Evolutionary conservation across 306 rosid genomes (phyloP), one percentile per base, ranked within the genome.

Genomic region (Cicer bijugum): DNA sequence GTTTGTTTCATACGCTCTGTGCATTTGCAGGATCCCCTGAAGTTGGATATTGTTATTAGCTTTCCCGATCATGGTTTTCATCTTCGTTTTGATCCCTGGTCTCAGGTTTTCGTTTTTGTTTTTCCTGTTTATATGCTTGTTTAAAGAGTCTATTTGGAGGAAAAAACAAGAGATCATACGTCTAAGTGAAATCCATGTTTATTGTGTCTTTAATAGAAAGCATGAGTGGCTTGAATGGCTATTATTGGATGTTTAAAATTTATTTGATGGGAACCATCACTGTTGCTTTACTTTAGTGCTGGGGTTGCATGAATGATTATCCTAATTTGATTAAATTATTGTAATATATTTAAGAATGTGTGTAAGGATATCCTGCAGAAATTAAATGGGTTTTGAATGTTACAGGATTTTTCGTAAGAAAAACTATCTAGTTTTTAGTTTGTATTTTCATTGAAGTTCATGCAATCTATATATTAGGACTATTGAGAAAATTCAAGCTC

Each of bases 31-130:
- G 99, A 95, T 55, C 99, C 99, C 0, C 82, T 95, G 4, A 88
- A 87, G 84, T 73, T 91, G 79, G 99, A 95, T 75, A 81, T 89
- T 61, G 99, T 95, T 71, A 90, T 95, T 81, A 90, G 96, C 86
- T 95, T 95, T 79, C 99, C 99, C 0, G 99, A 95, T 78, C 99
- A 95, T 52, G 99, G 99, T 19, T 95, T 91, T 82, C 97, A 95
- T 87, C 96, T 95, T 58, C 96, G 99, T 3, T 95, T 95, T 37
- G 97, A 95, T 85, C 93, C 99, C 3, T 90, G 97, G 97, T 95
- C 97, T 44, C 99, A 95, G 99, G 99, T 94, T 53, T 59, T 12
- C 17, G 20, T 23, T 8, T 59, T 12, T 23, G 20, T 23, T 8
- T 12, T 8, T 8, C 12, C 16, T 53, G 16, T 47, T n/a, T 68